These are phyloP conservation scores for Hemileccinum rubropunctum DNA, from an alignment of 768 basidiomycete genomes.

Conservation along the genomic window DNA sequence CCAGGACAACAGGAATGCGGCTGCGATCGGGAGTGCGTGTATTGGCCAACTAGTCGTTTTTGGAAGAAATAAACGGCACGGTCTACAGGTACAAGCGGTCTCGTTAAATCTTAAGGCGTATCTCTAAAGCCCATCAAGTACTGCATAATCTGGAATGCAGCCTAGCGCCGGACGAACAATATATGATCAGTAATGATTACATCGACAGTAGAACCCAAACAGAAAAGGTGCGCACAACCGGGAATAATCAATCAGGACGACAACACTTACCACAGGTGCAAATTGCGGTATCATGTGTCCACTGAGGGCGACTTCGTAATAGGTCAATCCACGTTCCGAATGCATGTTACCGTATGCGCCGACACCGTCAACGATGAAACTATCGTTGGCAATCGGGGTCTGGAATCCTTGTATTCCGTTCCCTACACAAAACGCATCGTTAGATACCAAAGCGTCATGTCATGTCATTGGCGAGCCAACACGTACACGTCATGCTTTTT, in stretches of 20 bases:
- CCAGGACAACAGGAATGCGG: too few relatives aligned
- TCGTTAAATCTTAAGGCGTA: constrained; percentile 29
- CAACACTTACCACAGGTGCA: constrained; percentile 50
- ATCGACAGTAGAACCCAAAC: not conserved
- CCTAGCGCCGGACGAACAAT: constrained; percentile 35
- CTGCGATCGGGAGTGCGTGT: too few relatives aligned
- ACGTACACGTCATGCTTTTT: constrained; percentile 41
- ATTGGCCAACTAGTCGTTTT: too few relatives aligned
- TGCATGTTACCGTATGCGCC: constrained; percentile 66
- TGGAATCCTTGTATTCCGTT: constrained; percentile 71
- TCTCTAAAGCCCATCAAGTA: constrained; percentile 63
- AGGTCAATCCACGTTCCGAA: constrained; percentile 65
- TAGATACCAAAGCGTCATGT: constrained; percentile 28
- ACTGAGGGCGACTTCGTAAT: constrained; percentile 61
- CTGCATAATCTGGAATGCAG: constrained; percentile 68
- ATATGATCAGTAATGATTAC: not conserved
- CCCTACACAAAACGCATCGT: constrained; percentile 33
- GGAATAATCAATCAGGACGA: too few relatives aligned
- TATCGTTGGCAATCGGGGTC: constrained; percentile 60
- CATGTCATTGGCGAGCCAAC: constrained; percentile 17
- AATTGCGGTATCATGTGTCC: constrained; percentile 79
- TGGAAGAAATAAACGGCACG: too few relatives aligned
- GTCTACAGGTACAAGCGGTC: too few relatives aligned
- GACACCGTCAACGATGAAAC: constrained; percentile 67
- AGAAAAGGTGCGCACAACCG: too few relatives aligned